Evolutionary conservation across 176 grass and related monocot species (phyloP), one percentile per base, ranked within the genome.

Genomic region (Sorghum bicolor): DNA sequence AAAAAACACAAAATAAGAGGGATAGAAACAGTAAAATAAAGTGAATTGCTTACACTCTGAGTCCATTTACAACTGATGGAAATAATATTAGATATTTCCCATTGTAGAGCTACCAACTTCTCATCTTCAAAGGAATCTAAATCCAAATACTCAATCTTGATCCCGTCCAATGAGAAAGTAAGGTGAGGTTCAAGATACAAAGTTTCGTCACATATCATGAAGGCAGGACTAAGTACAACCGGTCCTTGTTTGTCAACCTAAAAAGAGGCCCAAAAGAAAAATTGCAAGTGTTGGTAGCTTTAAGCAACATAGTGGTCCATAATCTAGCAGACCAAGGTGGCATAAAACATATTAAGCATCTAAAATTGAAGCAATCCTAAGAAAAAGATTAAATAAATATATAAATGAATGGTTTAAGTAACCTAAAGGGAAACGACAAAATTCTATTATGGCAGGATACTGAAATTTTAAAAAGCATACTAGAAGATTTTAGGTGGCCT

Each of bases 111-210:
- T 63, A 89, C 69, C 70, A 75, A 87, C 45, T 88, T 82, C 88
- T 91, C 88, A 77, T 83, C 78, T 88, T 79, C 80, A 79, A 4
- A 30, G 28, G 75, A 79, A 79, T 83, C 60, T 3, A 75, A 77
- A 89, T 94, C 87, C 48, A 44, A 79, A 87, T 67, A 80, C 77
- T 96, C 91, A 62, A 99, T 84, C 68, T 92, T 96, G 81, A 99
- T 86, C 36, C 88, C 86, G 17, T 94, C 86, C 25, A 86, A 41
- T 25, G 83, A 85, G 82, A 99, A 99, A 31, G 82, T 86, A 67
- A 96, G 3, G 55, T 67, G 85, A 91, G 91, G 88, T 34, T 91
- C 81, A 80, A 74, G 16, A 87, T 89, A 88, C 12, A 70, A 57
- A 25, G 48, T 25, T 45, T 55, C 55, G 40, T 83, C 79, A 60